Evolutionary conservation across 2,329 filamentous ascomycete genomes (phyloP).

Genomic region (Waltergamsia citrina): DNA sequence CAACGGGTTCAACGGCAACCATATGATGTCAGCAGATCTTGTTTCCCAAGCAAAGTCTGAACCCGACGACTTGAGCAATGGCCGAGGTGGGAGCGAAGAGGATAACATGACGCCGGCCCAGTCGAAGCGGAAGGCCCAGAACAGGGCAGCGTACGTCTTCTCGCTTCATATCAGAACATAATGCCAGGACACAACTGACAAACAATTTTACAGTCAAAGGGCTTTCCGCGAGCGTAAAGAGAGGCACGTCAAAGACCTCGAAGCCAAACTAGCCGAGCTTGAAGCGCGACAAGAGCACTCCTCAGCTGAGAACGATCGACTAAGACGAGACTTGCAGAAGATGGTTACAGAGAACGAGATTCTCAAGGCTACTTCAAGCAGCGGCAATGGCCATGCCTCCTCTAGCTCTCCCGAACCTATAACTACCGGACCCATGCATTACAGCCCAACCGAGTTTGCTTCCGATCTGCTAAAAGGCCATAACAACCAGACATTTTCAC

Average conservation of each 20-base stretch:
- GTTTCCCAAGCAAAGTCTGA: constrained; percentile 26
- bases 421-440: constrained; percentile 60
- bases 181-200: neutral
- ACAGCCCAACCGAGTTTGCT: constrained; percentile 65
- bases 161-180: neutral
- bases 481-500: constrained; percentile 52
- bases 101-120: constrained; percentile 47
- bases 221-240: constrained; percentile 96
- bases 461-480: constrained; percentile 52
- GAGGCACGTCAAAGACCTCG: constrained; percentile 85
- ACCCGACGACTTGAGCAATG: constrained; percentile 19
- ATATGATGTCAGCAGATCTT: constrained; percentile 6
- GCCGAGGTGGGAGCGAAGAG: constrained; percentile 39
- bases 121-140: constrained; percentile 50
- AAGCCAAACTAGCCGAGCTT: constrained; percentile 71
- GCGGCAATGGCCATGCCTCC: constrained; percentile 13
- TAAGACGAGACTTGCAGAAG: constrained; percentile 4
- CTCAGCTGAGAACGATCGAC: constrained; percentile 59
- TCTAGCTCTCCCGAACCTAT: constrained; percentile 35
- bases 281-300: constrained; percentile 66
- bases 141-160: constrained; percentile 47
- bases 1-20: constrained; percentile 13
- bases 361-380: constrained; percentile 64
- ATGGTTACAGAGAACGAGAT: constrained; percentile 81
- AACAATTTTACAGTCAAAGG: constrained; percentile 56